Conservation (phyloP, 805 yeast genomes). For the Lachancea mirantina region DNA sequence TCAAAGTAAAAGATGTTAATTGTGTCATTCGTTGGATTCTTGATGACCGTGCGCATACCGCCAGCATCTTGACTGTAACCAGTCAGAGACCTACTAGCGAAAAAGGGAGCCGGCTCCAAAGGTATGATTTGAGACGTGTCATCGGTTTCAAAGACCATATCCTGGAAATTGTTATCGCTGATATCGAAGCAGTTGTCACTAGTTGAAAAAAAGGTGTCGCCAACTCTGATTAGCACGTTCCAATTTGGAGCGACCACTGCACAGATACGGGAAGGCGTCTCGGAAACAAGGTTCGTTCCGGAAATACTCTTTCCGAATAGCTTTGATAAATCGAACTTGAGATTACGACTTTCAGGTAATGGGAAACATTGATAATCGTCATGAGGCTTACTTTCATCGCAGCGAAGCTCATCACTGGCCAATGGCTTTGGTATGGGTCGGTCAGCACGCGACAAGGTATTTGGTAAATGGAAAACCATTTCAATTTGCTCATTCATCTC, state of each 20-base stretch:
- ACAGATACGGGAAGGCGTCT: slow-evolving; percentile 32
- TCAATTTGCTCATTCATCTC: slow-evolving; percentile 61
- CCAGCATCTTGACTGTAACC: slow-evolving; percentile 91
- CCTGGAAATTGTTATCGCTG: slow-evolving; percentile 20
- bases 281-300: slow-evolving; percentile 58
- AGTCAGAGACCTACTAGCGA: slow-evolving; percentile 77
- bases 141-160: slow-evolving; percentile 32
- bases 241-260: slow-evolving; percentile 42
- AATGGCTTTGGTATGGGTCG: slow-evolving; percentile 78
- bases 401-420: slow-evolving; percentile 59
- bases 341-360: slow-evolving; percentile 40
- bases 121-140: slow-evolving; percentile 40
- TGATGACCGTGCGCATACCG: slow-evolving; percentile 71
- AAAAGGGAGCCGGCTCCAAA: slow-evolving; percentile 49
- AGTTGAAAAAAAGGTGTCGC: slow-evolving; percentile 28
- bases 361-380: slow-evolving; percentile 78
- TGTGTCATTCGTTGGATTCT: slow-evolving; percentile 51
- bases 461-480: slow-evolving; percentile 63
- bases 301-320: slow-evolving; percentile 62
- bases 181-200: slow-evolving; percentile 34
- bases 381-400: slow-evolving; percentile 57
- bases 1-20: slow-evolving; percentile 62
- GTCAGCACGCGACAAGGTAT: slow-evolving; percentile 51
- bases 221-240: slow-evolving; percentile 34
- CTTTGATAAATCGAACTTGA: slow-evolving; percentile 49